Evolutionary conservation across 495 filamentous ascomycete species (phyloP), one percentile per base, ranked within the genome.

Genomic region (Apiosordaria backusii): DNA sequence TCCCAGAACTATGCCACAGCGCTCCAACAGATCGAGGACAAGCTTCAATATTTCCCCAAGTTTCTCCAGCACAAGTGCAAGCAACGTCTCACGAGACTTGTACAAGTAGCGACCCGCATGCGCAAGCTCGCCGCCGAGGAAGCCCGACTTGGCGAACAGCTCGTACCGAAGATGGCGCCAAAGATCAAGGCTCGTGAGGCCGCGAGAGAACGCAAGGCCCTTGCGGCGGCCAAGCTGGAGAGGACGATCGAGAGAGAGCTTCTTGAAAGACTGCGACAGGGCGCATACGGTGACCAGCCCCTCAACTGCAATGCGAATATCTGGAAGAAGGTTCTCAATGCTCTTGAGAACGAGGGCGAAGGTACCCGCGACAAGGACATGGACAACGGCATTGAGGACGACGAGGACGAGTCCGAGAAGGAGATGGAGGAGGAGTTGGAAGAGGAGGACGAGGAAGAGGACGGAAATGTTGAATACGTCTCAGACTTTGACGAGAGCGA

Each of bases 61-160:
- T 97, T 97, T 77, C 80, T 97, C 67, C 79, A 92, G 60, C 96
- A 98, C 81, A 97, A 97, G 79, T 96, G 93, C 87, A 99, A 99
- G 81, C 95, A 99, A 80, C 89, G 95, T 66, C 85, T 99, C 24
- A 99, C 95, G 21, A 85, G 95, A 58, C 82, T 99, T 73, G 96
- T 92, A 52, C 96, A 98, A 80, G 96, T 99, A 9, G 87, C 87
- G 9, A 93, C 97, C 61, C 86, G 93, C 60, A 95, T 91, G 83
- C 85, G 88, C 75, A 86, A 87, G 72, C 78, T 99, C 53, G 91
- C 91, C 55, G 90, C 86, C 73, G 94, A 98, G 79, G 91, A 97
- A 55, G 92, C 93, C 68, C 79, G 92, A 45, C 76, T 99, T n/a
- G 95, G 94, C 22, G 95, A 99, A 81, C 89, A 84, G 71, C 73